Conservation (phyloP, 768 basidiomycete genomes). For the Pisolithus albus region DNA sequence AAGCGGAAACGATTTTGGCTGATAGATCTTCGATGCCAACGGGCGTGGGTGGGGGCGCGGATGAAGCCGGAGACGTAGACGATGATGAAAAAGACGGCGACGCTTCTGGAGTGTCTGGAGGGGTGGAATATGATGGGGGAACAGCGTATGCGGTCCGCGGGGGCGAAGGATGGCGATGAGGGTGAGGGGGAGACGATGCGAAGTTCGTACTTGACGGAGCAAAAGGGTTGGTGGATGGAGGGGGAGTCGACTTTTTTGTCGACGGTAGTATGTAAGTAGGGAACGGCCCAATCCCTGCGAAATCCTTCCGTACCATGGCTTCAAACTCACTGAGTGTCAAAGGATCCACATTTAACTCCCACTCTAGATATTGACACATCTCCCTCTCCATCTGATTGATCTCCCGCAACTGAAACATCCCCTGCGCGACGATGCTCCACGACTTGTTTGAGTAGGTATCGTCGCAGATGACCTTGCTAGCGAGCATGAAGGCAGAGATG, state of each 20-base stretch:
- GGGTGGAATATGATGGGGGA: constrained; percentile 18
- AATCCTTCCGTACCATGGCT: constrained; percentile 52
- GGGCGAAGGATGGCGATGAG: constrained; percentile 25
- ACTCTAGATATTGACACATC: constrained; percentile 85
- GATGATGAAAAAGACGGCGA: constrained; percentile 40
- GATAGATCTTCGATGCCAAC: constrained; percentile 43
- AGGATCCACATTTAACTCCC: constrained; percentile 77
- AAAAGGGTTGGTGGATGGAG: constrained; percentile 26
- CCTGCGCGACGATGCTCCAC: constrained; percentile 86
- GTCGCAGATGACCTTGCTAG: constrained; percentile 81
- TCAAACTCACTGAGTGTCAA: constrained; percentile 57
- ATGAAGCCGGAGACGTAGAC: constrained; percentile 53
- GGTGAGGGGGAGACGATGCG: constrained; percentile 24
- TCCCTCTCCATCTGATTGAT: constrained; percentile 81
- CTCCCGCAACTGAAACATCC: constrained; percentile 71
- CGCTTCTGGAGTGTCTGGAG: constrained; percentile 43
- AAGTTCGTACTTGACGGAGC: constrained; percentile 24
- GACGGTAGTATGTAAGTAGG: constrained; percentile 58
- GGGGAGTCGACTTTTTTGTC: constrained; percentile 53
- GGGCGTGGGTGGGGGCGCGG: constrained; percentile 56
- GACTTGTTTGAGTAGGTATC: constrained; percentile 92
- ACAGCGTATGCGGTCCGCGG: constrained; percentile 18
- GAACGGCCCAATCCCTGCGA: constrained; percentile 47
- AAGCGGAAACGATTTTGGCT: constrained; percentile 41
- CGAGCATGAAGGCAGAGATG: constrained; percentile 69